Evolutionary conservation across 2,329 filamentous ascomycete genomes (phyloP).

Genomic region (Venturia effusa): DNA sequence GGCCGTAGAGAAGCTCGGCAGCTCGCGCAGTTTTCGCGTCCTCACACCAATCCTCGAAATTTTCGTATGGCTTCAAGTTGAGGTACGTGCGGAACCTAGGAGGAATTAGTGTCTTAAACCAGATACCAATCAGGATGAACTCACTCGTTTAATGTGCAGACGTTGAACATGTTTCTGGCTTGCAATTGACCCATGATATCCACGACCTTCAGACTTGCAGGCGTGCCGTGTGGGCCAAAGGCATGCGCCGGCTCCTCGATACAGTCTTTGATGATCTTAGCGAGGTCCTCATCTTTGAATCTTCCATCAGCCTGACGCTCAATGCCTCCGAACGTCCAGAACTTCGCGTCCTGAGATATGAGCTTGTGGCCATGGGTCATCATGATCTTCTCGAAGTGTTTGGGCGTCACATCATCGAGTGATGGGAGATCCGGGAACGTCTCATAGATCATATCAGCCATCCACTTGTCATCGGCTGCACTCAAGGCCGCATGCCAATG

Average conservation of each 20-base stretch:
- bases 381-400: constrained; percentile 33
- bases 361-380: constrained; percentile 39
- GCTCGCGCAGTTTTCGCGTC: constrained; percentile 8
- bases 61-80: constrained; percentile 18
- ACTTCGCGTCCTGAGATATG: constrained; percentile 40
- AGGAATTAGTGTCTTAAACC: background rate
- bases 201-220: constrained; percentile 28
- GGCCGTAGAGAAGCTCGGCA: constrained; percentile 11
- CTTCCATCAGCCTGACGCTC: constrained; percentile 49
- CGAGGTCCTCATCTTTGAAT: constrained; percentile 63
- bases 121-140: constrained; percentile 9
- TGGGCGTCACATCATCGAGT: constrained; percentile 31
- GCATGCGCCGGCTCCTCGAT: constrained; percentile 54
- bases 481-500: constrained; percentile 37
- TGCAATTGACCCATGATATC: constrained; percentile 34
- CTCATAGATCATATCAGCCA: constrained; percentile 28
- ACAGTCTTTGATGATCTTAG: constrained; percentile 50
- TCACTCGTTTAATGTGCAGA: constrained; percentile 38
- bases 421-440: constrained; percentile 29
- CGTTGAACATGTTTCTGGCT: constrained; percentile 32
- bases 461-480: constrained; percentile 35
- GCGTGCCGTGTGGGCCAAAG: constrained; percentile 29
- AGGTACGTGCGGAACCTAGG: constrained; percentile 19
- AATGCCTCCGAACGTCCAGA: constrained; percentile 47
- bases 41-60: constrained; percentile 20